Base-by-base conservation (phyloP, 2,329 filamentous ascomycete genomes). In the Dactylellina sp. region DNA sequence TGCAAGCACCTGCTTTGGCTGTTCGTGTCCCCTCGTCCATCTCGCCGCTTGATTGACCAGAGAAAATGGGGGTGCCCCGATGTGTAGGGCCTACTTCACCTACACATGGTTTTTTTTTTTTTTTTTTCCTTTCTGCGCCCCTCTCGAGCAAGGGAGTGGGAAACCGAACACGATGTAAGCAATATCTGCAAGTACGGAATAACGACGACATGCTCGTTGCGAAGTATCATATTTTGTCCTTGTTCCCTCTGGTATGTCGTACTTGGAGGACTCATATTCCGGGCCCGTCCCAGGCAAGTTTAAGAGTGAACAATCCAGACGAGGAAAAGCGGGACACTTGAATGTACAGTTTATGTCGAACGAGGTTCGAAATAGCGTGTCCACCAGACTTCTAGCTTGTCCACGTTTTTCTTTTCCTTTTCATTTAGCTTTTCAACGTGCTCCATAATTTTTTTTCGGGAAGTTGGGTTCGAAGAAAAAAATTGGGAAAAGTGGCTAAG, bases 321-420 rank as follows among this genome's bases (percentile, higher is more conserved):
- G 55, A 60, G 66, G 66, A 52, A 71, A 71, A 71, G 66, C 59
- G 66, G 66, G 66, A 59, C 59, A 59, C 28, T 28, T 50, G 11
- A 24, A 50, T 24, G 32, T 46, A 55, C 25, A 25, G 60, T 47
- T 53, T 46, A 63, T 61, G 32, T 63, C 50, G 65, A 71, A 44
- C 60, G 59, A 64, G 49, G 50, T 59, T 46, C 37, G 24, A 59
- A 56, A 60, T 61, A 71, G 50, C 66, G 52, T 71, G 66, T 60
- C 50, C 65, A 57, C 65, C 66, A 70, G 65, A 76, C 61, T 61
- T 70, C 62, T 71, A 57, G 62, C 74, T 71, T 74, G 68, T 64
- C 65, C 75, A 71, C 66, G 65, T 71, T 71, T 71, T 71, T 52
- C 32, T 44, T 35, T 47, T 55, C 49, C 22, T 28, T 50, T 46